These are phyloP conservation scores for Tubosaeta sp. DNA, from an alignment of 768 basidiomycete genomes.

Conservation along the genomic window DNA sequence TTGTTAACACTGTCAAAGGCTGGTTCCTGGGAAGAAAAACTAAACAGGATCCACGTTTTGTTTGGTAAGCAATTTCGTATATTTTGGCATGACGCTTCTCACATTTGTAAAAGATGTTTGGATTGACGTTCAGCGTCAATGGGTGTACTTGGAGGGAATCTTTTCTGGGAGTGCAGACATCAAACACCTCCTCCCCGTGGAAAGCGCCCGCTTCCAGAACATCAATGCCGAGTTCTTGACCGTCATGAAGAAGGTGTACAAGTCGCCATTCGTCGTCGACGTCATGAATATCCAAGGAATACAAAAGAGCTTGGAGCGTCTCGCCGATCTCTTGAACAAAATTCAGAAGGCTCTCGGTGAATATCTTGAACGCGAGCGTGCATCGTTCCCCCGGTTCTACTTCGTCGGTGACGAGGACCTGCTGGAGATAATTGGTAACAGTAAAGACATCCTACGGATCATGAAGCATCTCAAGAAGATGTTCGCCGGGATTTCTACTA, in stretches of 20 bases:
- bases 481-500: slow-evolving; percentile 96
- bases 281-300: slow-evolving; percentile 95
- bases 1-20: slow-evolving; percentile 42
- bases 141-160: slow-evolving; percentile 99
- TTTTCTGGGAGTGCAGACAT: slow-evolving; percentile 99
- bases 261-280: slow-evolving; percentile 95
- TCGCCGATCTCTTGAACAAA: slow-evolving; percentile 94
- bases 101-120: slow-evolving; percentile 68
- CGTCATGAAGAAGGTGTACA: slow-evolving; percentile 99
- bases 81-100: not conserved
- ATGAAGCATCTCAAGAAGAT: slow-evolving; percentile 99
- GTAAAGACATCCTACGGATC: slow-evolving; percentile 95
- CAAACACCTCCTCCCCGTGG: slow-evolving; percentile 96
- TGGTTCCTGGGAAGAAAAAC: slow-evolving; percentile 92
- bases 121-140: slow-evolving; percentile 99
- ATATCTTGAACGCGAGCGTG: slow-evolving; percentile 95
- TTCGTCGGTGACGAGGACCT: slow-evolving; percentile 99
- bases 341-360: slow-evolving; percentile 99
- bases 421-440: slow-evolving; percentile 98
- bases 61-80: slow-evolving; percentile 56
- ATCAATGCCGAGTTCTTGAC: slow-evolving; percentile 98
- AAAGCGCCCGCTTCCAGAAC: slow-evolving; percentile 96
- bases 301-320: slow-evolving; percentile 95
- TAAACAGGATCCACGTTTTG: slow-evolving; percentile 93
- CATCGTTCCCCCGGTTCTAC: slow-evolving; percentile 98